phyloP scores from a whole-genome alignment of 1,139 yeast genomes.

The Arxiozyma heterogenica region DNA sequence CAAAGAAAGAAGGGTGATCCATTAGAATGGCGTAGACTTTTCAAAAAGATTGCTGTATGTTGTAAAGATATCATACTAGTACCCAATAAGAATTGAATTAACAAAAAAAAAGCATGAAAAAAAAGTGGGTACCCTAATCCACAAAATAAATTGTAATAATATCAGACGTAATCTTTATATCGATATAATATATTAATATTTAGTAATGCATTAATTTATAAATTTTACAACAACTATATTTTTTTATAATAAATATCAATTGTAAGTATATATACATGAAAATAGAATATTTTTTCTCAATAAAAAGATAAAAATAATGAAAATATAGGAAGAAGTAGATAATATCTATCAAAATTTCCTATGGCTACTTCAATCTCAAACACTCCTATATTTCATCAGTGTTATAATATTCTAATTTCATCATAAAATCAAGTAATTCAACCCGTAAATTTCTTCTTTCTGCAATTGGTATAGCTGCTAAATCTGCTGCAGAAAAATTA shows the following conservation, averaged over 20 bases:
- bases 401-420: constrained; percentile 18
- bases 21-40: constrained; percentile 56
- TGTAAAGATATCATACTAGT: constrained; percentile 39
- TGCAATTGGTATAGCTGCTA: constrained; percentile 13
- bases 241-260: background rate
- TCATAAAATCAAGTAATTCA: constrained; percentile 21
- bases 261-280: background rate
- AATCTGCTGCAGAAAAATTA: constrained; percentile 12
- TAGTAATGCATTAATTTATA: no score
- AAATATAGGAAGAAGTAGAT: background rate
- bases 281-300: background rate
- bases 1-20: constrained; percentile 52
- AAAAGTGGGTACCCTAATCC: background rate
- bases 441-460: constrained; percentile 21
- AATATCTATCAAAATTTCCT: background rate
- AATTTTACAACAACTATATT: background rate
- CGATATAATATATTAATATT: background rate
- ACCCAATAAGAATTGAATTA: constrained; percentile 9
- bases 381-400: background rate
- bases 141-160: background rate
- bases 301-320: background rate
- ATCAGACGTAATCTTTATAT: background rate
- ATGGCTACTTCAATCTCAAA: background rate
- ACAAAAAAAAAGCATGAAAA: background rate
- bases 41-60: constrained; percentile 43